Percentiles rank a stretch among this genome's conserved stretches.
Conservation (phyloP, 345 rosid genomes). For the Carallia pectinifolia region DNA sequence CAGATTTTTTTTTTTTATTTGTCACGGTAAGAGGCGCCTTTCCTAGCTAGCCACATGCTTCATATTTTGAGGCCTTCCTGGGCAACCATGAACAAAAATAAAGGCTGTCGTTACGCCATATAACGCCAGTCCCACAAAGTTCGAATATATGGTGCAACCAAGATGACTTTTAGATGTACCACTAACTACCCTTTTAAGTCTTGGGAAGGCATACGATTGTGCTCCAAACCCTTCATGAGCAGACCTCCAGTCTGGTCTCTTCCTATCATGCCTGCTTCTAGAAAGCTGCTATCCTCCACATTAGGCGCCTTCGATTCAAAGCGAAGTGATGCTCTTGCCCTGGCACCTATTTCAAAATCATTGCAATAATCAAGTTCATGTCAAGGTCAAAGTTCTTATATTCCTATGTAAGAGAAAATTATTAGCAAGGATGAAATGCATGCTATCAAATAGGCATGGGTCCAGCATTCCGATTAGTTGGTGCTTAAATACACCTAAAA, state of each 20-base stretch:
- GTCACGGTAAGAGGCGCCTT: too few relatives aligned
- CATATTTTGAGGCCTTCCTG: too few relatives aligned
- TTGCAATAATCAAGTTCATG: conserved; percentile 3
- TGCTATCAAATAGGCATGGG: too few relatives aligned
- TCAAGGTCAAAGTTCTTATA: not conserved
- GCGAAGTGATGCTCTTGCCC: conserved; percentile 24
- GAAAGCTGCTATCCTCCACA: conserved; percentile 20
- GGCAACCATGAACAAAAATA: too few relatives aligned
- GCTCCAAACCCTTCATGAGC: conserved; percentile 23
- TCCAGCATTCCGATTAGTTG: too few relatives aligned
- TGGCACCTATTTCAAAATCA: conserved; percentile 30
- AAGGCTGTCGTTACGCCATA: not conserved
- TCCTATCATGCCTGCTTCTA: conserved; percentile 23
- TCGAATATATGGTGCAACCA: not conserved
- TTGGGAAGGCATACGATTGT: conserved; percentile 16
- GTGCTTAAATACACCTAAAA: not conserved
- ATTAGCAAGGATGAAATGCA: too few relatives aligned
- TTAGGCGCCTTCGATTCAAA: conserved; percentile 28
- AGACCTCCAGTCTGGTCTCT: conserved; percentile 26
- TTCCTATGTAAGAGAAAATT: not conserved
- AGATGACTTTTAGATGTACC: not conserved
- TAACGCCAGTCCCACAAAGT: not conserved
- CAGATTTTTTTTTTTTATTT: too few relatives aligned
- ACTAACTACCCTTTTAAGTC: conserved; percentile 16
- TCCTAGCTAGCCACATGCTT: too few relatives aligned